Conservation (phyloP, 768 basidiomycete species). For the Termitomyces sp. region DNA sequence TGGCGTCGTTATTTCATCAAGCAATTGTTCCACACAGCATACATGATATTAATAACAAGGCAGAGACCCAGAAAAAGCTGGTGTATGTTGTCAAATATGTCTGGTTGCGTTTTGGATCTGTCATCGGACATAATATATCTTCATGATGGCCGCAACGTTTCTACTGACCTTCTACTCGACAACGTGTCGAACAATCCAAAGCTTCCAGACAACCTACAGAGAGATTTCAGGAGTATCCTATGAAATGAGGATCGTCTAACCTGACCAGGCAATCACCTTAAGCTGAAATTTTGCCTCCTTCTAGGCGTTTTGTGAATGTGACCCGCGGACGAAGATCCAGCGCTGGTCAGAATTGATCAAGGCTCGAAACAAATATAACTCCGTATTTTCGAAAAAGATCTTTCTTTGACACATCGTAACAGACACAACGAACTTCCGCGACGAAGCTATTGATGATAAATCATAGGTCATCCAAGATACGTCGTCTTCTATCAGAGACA, state of each 20-base stretch:
- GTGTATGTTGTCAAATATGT: background rate
- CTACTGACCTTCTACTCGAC: too few species aligned
- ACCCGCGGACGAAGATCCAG: background rate
- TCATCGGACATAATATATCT: too few species aligned
- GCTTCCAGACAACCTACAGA: too few species aligned
- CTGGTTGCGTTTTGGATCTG: too few species aligned
- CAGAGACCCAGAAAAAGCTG: too few species aligned
- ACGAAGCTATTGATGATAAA: background rate
- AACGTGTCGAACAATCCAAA: too few species aligned
- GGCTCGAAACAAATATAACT: background rate
- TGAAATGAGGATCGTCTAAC: too few species aligned
- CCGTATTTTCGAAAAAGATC: background rate
- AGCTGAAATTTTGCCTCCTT: background rate
- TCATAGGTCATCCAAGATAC: background rate
- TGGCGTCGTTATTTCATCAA: background rate
- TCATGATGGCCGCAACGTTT: too few species aligned
- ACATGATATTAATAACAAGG: too few species aligned
- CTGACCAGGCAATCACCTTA: background rate
- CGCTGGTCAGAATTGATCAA: background rate
- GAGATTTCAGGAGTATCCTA: too few species aligned
- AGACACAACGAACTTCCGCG: background rate
- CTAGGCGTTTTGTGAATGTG: background rate
- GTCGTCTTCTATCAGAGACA: too few species aligned
- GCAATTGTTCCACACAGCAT: background rate
- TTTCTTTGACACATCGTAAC: background rate